Evolutionary conservation across 2,329 filamentous ascomycete genomes (phyloP).

Genomic region (Gremmenia infestans): DNA sequence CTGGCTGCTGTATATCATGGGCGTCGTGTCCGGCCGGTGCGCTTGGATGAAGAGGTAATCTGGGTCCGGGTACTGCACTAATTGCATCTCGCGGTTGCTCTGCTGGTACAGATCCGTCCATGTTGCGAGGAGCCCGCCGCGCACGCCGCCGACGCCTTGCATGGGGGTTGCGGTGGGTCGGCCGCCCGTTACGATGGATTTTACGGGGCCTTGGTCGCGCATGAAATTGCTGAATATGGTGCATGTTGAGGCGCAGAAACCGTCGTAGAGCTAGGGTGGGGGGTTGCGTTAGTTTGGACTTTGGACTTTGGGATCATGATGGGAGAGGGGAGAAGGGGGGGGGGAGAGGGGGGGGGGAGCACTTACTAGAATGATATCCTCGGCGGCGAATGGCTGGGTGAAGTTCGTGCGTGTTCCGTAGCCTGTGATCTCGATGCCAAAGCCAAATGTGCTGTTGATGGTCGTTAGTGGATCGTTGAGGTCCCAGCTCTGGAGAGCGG

Average conservation of each 20-base stretch:
- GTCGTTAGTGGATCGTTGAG: slow-evolving; percentile 7
- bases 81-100: background rate
- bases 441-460: slow-evolving; percentile 5
- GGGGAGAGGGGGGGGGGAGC: too few species aligned
- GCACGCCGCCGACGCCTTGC: slow-evolving; percentile 57
- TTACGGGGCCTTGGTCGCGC: slow-evolving; percentile 44
- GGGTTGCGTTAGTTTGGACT: background rate
- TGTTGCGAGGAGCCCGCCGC: slow-evolving; percentile 40
- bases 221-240: slow-evolving; percentile 51
- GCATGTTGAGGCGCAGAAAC: slow-evolving; percentile 54
- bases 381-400: slow-evolving; percentile 31
- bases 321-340: too few species aligned
- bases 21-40: background rate
- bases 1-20: slow-evolving; percentile 22
- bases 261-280: slow-evolving; percentile 39
- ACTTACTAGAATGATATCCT: slow-evolving; percentile 37
- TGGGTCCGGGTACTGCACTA: background rate
- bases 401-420: slow-evolving; percentile 20
- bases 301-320: background rate
- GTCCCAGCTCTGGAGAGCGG: slow-evolving; percentile 3
- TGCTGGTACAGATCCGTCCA: slow-evolving; percentile 1
- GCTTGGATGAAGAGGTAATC: background rate
- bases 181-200: slow-evolving; percentile 37
- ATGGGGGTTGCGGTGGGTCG: slow-evolving; percentile 33
- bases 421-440: slow-evolving; percentile 26